A percentile compares a stretch with the other conserved stretches of the same genome.
phyloP scores from a whole-genome alignment of 805 yeast genomes.

The Huiozyma sinensis region DNA sequence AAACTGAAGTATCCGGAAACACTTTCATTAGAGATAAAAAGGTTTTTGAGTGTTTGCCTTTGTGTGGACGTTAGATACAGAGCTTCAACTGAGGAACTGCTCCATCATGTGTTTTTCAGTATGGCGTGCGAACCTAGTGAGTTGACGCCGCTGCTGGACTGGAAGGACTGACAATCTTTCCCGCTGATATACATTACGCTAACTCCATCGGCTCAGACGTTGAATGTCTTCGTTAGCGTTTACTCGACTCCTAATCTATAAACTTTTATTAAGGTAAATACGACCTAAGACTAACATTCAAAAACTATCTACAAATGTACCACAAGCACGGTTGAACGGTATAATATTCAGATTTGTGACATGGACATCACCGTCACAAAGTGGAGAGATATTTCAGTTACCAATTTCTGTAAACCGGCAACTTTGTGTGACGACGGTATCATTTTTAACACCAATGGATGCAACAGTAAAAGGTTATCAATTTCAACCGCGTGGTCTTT shows the following conservation, averaged over 20 bases:
- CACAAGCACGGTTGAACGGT: no score
- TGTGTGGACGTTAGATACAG: slow-evolving; percentile 91
- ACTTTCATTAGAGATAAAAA: slow-evolving; percentile 65
- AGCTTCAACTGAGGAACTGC: slow-evolving; percentile 80
- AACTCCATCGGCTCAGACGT: no score
- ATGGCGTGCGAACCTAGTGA: slow-evolving; percentile 52
- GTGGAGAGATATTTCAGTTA: slow-evolving; percentile 19
- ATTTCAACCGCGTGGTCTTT: slow-evolving; percentile 2
- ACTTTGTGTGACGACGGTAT: slow-evolving; percentile 27
- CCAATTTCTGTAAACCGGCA: slow-evolving; percentile 20
- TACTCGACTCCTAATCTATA: not conserved
- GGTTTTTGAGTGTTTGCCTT: slow-evolving; percentile 79
- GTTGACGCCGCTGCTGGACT: slow-evolving; percentile 48
- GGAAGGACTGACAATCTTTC: slow-evolving; percentile 24
- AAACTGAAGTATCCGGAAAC: slow-evolving; percentile 82
- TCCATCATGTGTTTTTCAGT: slow-evolving; percentile 63
- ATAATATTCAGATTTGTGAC: no score
- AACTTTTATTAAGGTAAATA: no score
- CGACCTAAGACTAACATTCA: no score
- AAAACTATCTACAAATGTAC: no score
- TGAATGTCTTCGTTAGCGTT: no score
- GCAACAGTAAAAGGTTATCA: slow-evolving; percentile 12
- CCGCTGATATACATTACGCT: no score
- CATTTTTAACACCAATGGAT: slow-evolving; percentile 24
- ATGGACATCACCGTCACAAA: slow-evolving; percentile 15